These are phyloP conservation scores for Fusarium albosuccineum DNA, from an alignment of 2,329 filamentous ascomycete genomes.

Conservation along the genomic window DNA sequence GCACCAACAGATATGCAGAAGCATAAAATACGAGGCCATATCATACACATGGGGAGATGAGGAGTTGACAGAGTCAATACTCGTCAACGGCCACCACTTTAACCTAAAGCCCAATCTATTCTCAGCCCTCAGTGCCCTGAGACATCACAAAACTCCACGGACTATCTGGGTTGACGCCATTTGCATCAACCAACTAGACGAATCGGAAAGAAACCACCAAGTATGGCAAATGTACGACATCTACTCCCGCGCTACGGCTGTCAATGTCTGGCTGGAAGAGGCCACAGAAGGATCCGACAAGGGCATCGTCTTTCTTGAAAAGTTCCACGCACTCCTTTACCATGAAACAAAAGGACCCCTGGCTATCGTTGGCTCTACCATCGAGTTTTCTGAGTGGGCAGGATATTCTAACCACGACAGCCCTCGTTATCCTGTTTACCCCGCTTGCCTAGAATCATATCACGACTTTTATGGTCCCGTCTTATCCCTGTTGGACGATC, in stretches of 20 bases:
- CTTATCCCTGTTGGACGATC: neutral
- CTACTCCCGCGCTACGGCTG: slow-evolving; percentile 3
- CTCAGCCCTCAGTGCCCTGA: slow-evolving; percentile 2
- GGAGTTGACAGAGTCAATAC: neutral
- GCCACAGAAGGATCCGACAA: neutral
- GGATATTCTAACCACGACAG: neutral
- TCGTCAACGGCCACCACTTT: neutral
- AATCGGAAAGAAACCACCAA: slow-evolving; percentile 10
- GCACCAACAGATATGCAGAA: neutral
- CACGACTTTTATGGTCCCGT: slow-evolving; percentile 9
- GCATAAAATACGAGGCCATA: slow-evolving; percentile 11
- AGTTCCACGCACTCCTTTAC: neutral
- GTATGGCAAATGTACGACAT: slow-evolving; percentile 19
- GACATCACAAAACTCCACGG: neutral
- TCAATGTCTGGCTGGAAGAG: slow-evolving; percentile 13
- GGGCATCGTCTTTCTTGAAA: neutral
- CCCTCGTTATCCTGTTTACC: neutral
- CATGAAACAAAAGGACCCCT: neutral
- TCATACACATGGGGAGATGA: slow-evolving; percentile 21
- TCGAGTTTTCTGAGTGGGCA: neutral
- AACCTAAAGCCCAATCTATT: neutral
- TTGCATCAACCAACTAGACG: neutral
- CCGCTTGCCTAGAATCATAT: neutral
- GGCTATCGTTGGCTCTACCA: neutral
- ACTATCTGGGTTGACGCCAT: slow-evolving; percentile 6